phyloP scores from a whole-genome alignment of 208 protist species.

The Leishmania major region DNA sequence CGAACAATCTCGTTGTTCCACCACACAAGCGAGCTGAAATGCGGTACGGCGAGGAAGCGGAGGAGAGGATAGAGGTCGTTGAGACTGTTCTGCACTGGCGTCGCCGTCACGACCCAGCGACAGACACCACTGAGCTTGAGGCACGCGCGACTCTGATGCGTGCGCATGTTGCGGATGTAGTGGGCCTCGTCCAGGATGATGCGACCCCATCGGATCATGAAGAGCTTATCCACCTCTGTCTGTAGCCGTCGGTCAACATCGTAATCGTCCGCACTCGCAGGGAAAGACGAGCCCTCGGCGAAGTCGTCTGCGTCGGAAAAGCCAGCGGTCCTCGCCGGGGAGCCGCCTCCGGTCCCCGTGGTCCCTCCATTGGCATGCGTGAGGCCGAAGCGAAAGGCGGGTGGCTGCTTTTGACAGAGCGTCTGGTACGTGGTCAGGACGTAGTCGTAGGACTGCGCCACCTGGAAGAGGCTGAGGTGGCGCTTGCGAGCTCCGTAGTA shows the following conservation, averaged over 20 bases:
- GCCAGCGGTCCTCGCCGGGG: neutral
- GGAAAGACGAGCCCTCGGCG: neutral
- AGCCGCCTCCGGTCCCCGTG: neutral
- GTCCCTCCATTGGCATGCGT: neutral
- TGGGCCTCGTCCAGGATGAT: slow-evolving; percentile 94
- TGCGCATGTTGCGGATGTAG: slow-evolving; percentile 75
- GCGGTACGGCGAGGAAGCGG: slow-evolving; percentile 67
- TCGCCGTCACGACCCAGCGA: slow-evolving; percentile 68
- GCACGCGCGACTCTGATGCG: slow-evolving; percentile 46
- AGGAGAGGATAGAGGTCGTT: slow-evolving; percentile 74
- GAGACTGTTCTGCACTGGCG: slow-evolving; percentile 68
- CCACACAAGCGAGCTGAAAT: slow-evolving; percentile 61
- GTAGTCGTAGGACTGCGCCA: slow-evolving; percentile 84
- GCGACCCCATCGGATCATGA: slow-evolving; percentile 82
- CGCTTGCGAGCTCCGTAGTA: slow-evolving; percentile 71
- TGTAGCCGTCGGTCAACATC: slow-evolving; percentile 20
- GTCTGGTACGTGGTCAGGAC: slow-evolving; percentile 79
- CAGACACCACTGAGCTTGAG: slow-evolving; percentile 47
- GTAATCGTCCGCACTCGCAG: slow-evolving; percentile 3
- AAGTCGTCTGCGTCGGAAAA: neutral
- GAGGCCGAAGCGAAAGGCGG: neutral
- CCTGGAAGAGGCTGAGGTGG: slow-evolving; percentile 41
- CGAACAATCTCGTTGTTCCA: slow-evolving; percentile 73
- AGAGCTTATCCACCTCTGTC: slow-evolving; percentile 56
- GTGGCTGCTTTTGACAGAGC: slow-evolving; percentile 40